Conservation (phyloP, 768 basidiomycete genomes). For the Strobilomyces confusus region DNA sequence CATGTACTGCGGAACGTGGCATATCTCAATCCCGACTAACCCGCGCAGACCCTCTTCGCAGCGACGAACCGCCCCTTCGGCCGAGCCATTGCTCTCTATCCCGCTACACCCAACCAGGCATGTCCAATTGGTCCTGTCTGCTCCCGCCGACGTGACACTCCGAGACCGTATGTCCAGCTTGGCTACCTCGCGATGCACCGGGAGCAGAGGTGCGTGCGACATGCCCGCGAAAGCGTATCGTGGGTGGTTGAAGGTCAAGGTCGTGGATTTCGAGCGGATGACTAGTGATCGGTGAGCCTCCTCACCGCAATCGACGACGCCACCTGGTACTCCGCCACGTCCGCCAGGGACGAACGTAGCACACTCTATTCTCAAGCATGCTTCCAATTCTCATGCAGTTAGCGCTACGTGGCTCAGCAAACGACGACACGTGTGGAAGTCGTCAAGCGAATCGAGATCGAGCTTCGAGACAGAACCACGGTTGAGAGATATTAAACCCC, state of each 20-base stretch:
- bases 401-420: not conserved
- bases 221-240: conserved; percentile 71
- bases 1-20: too few relatives aligned
- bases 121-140: conserved; percentile 29
- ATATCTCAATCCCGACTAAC: conserved; percentile 37
- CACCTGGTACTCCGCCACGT: conserved; percentile 15
- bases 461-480: conserved; percentile 77
- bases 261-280: too few relatives aligned
- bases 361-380: conserved; percentile 24
- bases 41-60: conserved; percentile 46
- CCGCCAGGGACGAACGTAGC: conserved; percentile 15
- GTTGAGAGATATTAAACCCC: conserved; percentile 83
- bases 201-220: conserved; percentile 88
- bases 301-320: not conserved
- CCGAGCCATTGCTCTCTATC: conserved; percentile 55
- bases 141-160: conserved; percentile 53
- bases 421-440: conserved; percentile 44
- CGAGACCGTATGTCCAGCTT: conserved; percentile 82
- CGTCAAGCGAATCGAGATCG: conserved; percentile 86
- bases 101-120: conserved; percentile 67
- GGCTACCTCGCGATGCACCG: conserved; percentile 66
- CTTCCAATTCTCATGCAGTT: conserved; percentile 13
- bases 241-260: too few relatives aligned
- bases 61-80: conserved; percentile 66
- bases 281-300: conserved; percentile 21